Conservation (phyloP, 345 rosid genomes). For the Noccaea caerulescens region DNA sequence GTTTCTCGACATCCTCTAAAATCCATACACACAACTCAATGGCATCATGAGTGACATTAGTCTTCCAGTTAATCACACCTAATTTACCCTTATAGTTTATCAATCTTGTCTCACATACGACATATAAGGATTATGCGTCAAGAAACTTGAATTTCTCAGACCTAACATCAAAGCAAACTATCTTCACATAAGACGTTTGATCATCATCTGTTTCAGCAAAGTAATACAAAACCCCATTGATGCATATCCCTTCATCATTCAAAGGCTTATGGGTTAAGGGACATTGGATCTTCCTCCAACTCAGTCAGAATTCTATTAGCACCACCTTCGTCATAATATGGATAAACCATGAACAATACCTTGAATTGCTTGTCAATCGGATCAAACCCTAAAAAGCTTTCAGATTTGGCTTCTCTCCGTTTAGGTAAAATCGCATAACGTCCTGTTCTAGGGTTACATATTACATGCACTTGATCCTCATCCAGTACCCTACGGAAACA, state of each 20-base stretch:
- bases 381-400: conserved; percentile 5
- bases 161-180: conserved; percentile 6
- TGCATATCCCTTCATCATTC: not conserved
- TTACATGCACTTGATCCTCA: not conserved
- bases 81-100: not conserved
- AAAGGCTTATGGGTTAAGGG: not conserved
- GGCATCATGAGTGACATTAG: too few relatives aligned
- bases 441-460: not conserved
- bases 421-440: not conserved
- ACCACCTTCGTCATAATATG: not conserved
- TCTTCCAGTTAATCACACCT: not conserved
- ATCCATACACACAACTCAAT: not conserved
- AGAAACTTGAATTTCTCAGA: not conserved
- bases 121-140: not conserved
- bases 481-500: not conserved
- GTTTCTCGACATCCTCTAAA: not conserved
- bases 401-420: accelerated
- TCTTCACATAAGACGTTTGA: not conserved
- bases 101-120: not conserved
- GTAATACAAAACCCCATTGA: conserved; percentile 13
- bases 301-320: not conserved
- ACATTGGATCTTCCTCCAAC: not conserved
- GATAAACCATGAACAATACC: not conserved
- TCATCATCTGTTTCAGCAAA: not conserved
- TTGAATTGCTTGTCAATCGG: conserved; percentile 20